Conservation (phyloP, 768 basidiomycete genomes). For the Galerina sulciceps region DNA sequence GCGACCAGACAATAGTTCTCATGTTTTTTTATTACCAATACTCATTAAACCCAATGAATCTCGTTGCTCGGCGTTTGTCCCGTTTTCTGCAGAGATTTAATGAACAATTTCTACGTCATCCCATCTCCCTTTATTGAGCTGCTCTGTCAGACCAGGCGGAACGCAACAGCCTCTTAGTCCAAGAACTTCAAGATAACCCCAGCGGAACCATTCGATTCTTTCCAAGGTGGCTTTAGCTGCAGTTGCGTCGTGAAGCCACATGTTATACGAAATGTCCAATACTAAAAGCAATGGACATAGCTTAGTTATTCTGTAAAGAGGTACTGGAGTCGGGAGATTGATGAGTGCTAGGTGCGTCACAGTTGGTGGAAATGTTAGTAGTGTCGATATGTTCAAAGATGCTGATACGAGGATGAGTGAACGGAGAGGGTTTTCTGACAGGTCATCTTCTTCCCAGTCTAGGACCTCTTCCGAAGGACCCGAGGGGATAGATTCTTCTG, state of each 20-base stretch:
- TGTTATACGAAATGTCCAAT: conserved; percentile 73
- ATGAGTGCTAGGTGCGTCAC: conserved; percentile 66
- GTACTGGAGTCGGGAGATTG: conserved; percentile 48
- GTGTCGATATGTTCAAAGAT: conserved; percentile 43
- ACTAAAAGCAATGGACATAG: conserved; percentile 65
- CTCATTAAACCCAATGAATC: not conserved
- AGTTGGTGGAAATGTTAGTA: conserved; percentile 64
- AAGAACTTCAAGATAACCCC: conserved; percentile 55
- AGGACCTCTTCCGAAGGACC: conserved; percentile 14
- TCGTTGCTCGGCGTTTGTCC: not conserved
- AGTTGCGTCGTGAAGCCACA: conserved; percentile 37
- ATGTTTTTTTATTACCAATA: not conserved
- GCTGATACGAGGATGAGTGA: conserved; percentile 57
- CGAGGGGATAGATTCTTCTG: not conserved
- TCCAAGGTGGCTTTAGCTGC: conserved; percentile 43
- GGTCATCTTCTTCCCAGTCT: conserved; percentile 54
- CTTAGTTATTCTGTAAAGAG: conserved; percentile 60
- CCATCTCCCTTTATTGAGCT: conserved; percentile 67
- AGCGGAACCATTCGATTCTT: conserved; percentile 61
- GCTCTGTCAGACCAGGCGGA: conserved; percentile 41
- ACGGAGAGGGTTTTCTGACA: conserved; percentile 37
- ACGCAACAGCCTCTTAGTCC: conserved; percentile 61
- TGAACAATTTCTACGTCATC: conserved; percentile 48
- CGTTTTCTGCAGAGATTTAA: not conserved
- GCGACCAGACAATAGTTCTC: conserved; percentile 11